phyloP scores from a whole-genome alignment of 345 rosid genomes.

The Acer negundo region DNA sequence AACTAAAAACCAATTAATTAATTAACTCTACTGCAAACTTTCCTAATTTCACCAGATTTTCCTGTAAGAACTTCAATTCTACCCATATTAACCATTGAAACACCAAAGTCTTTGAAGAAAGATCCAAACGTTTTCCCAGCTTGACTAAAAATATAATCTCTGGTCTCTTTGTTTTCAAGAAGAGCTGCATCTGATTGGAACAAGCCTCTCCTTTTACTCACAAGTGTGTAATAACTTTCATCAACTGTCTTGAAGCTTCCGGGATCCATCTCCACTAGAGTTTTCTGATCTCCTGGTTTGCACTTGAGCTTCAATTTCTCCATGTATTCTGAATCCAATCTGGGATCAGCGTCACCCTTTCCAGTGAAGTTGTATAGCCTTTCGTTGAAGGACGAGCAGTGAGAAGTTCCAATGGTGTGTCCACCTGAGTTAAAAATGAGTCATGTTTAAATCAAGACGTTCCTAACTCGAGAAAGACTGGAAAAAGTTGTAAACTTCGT shows the following conservation, averaged over 20 bases:
- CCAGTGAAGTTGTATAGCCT: conserved; percentile 79
- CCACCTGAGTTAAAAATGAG: conserved; percentile 35
- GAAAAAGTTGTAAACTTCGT: neutral
- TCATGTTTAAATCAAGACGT: too few relatives aligned
- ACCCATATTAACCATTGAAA: conserved; percentile 75
- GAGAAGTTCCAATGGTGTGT: conserved; percentile 70
- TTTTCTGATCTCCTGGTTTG: conserved; percentile 43
- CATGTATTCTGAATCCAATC: conserved; percentile 43
- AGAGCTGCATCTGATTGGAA: conserved; percentile 70
- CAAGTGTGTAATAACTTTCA: conserved; percentile 41
- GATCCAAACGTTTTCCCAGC: conserved; percentile 14
- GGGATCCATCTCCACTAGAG: conserved; percentile 72
- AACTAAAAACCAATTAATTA: conserved; percentile 4
- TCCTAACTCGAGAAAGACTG: neutral
- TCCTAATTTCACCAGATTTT: conserved; percentile 50
- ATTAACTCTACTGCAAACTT: conserved; percentile 54
- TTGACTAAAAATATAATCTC: conserved; percentile 45
- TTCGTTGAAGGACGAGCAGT: conserved; percentile 47
- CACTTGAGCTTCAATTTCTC: conserved; percentile 39
- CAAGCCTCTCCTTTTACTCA: conserved; percentile 59
- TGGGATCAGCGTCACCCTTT: conserved; percentile 53
- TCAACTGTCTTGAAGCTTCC: conserved; percentile 70
- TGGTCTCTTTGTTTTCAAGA: conserved; percentile 45
- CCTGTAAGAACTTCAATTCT: conserved; percentile 64
- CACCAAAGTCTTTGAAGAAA: conserved; percentile 63